These are phyloP conservation scores for Claviceps quebecensis DNA, from an alignment of 2,329 filamentous ascomycete genomes.

Conservation along the genomic window DNA sequence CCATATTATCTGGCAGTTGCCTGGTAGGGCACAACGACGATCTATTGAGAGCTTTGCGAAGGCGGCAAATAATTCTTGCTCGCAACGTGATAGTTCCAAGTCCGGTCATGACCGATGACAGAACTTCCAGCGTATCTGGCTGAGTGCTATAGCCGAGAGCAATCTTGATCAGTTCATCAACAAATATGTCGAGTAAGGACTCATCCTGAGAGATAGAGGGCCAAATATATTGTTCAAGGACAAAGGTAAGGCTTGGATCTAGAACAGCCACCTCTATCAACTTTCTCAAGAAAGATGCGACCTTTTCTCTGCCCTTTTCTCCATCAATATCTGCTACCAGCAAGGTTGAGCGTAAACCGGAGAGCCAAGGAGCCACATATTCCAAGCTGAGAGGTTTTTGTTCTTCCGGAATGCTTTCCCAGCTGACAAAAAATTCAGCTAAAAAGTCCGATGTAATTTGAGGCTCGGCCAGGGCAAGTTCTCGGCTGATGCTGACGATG, in stretches of 20 bases:
- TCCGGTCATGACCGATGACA: slow-evolving; percentile 48
- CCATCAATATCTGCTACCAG: slow-evolving; percentile 45
- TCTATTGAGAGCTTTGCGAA: slow-evolving; percentile 53
- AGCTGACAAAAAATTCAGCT: slow-evolving; percentile 60
- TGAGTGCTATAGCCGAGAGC: slow-evolving; percentile 42
- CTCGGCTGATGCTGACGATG: slow-evolving; percentile 50
- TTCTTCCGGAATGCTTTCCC: slow-evolving; percentile 54
- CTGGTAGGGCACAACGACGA: slow-evolving; percentile 54
- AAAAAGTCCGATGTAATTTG: slow-evolving; percentile 55
- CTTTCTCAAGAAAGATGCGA: slow-evolving; percentile 49
- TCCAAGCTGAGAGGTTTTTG: slow-evolving; percentile 53
- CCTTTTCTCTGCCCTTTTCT: slow-evolving; percentile 52
- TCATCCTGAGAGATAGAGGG: slow-evolving; percentile 51
- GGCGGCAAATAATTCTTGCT: slow-evolving; percentile 49
- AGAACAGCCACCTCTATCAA: slow-evolving; percentile 50
- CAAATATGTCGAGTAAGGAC: slow-evolving; percentile 48
- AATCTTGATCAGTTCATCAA: slow-evolving; percentile 53
- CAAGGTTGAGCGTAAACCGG: slow-evolving; percentile 44
- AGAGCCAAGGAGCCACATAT: slow-evolving; percentile 58
- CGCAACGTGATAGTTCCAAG: slow-evolving; percentile 52
- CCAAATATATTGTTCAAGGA: slow-evolving; percentile 53
- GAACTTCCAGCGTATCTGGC: slow-evolving; percentile 43
- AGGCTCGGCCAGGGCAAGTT: slow-evolving; percentile 48
- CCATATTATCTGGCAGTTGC: slow-evolving; percentile 49
- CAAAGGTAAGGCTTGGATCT: slow-evolving; percentile 43